Conservation (phyloP, 371 early-diverging fungal genomes). For the Parasitella parasitica region DNA sequence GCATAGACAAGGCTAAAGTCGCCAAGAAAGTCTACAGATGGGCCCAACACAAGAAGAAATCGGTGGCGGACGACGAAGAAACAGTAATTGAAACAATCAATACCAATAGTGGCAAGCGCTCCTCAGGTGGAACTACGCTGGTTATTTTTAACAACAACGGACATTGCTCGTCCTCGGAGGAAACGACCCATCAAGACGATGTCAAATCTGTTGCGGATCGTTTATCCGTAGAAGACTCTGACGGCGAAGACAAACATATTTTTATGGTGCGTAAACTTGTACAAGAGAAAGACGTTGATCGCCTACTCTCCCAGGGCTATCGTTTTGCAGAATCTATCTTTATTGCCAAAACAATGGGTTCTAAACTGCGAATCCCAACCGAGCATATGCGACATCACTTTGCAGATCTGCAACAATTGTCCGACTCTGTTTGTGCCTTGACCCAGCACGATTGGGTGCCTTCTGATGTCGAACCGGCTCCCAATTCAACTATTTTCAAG, state of each 20-base stretch:
- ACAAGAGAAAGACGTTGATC: slow-evolving; percentile 20
- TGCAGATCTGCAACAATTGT: slow-evolving; percentile 32
- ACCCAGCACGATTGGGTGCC: slow-evolving; percentile 7
- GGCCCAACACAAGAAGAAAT: not conserved
- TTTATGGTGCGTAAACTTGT: slow-evolving; percentile 31
- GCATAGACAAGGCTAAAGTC: not conserved
- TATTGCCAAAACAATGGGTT: slow-evolving; percentile 45
- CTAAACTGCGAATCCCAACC: slow-evolving; percentile 33
- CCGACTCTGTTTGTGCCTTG: slow-evolving; percentile 16
- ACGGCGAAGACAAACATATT: slow-evolving; percentile 32
- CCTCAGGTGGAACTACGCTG: not conserved
- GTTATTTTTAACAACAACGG: not conserved
- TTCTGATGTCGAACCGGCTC: slow-evolving; percentile 3
- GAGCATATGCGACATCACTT: slow-evolving; percentile 41
- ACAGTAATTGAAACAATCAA: not conserved
- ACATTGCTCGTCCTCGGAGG: not conserved
- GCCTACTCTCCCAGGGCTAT: slow-evolving; percentile 39
- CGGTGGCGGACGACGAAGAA: slow-evolving; percentile 10
- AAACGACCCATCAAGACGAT: not conserved
- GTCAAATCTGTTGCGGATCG: not conserved
- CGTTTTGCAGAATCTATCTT: slow-evolving; percentile 45
- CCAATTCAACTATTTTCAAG: slow-evolving; percentile 13
- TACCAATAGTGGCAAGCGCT: not conserved
- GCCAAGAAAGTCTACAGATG: not conserved
- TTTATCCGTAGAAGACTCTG: slow-evolving; percentile 16